Conservation (phyloP, 129 eudicot species). For the Apium graveolens region DNA sequence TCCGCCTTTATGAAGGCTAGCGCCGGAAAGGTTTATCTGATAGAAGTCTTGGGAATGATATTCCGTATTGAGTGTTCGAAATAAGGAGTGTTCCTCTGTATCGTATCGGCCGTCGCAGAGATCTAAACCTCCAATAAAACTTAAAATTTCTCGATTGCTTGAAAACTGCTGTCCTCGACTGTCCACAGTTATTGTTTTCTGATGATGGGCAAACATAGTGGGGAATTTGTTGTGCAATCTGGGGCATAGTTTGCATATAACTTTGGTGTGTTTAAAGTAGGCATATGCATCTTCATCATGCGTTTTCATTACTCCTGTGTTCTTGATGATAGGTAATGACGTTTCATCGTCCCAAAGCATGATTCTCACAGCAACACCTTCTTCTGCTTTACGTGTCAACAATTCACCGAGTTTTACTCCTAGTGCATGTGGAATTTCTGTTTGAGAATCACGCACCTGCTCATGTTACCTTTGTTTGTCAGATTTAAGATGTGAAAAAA, state of each 20-base stretch:
- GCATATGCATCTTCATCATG: constrained; percentile 66
- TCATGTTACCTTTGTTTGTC: neutral
- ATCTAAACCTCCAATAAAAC: constrained; percentile 81
- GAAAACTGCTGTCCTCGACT: constrained; percentile 38
- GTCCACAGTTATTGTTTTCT: constrained; percentile 79
- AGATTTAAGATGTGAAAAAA: neutral
- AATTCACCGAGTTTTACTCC: constrained; percentile 81
- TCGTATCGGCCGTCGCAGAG: constrained; percentile 89
- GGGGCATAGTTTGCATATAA: constrained; percentile 65
- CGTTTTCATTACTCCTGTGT: constrained; percentile 85
- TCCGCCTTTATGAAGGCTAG: constrained; percentile 73
- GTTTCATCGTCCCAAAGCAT: constrained; percentile 95
- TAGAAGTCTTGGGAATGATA: constrained; percentile 71
- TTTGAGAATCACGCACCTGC: constrained; percentile 70
- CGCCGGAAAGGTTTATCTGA: constrained; percentile 71
- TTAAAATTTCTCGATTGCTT: constrained; percentile 55
- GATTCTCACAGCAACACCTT: constrained; percentile 86
- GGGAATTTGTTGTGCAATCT: constrained; percentile 69
- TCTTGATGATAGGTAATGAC: constrained; percentile 73
- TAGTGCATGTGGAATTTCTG: constrained; percentile 74
- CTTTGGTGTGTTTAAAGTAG: constrained; percentile 75
- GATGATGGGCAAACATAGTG: constrained; percentile 81
- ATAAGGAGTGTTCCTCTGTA: constrained; percentile 77
- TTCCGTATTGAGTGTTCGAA: constrained; percentile 62
- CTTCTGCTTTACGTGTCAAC: constrained; percentile 78